phyloP scores from a whole-genome alignment of 2,329 filamentous ascomycete species.

The Aureobasidium sp. region DNA sequence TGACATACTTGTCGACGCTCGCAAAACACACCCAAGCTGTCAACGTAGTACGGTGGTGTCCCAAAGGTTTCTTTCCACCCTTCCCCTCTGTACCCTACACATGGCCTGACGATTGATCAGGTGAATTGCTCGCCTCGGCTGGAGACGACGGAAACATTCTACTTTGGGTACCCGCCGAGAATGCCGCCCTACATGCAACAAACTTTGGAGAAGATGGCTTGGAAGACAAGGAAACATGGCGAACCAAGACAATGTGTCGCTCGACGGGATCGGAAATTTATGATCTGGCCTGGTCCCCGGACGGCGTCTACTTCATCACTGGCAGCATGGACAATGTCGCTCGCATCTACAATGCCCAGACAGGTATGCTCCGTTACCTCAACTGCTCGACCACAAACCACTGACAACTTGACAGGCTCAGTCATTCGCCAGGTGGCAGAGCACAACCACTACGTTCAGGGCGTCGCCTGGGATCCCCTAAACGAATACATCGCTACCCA shows the following conservation, averaged over 20 bases:
- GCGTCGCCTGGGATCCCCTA: conserved; percentile 94
- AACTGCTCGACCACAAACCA: conserved; percentile 6
- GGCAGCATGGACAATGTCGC: conserved; percentile 99
- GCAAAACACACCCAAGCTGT: conserved; percentile 93
- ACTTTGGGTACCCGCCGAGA: conserved; percentile 86
- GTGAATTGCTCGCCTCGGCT: conserved; percentile 86
- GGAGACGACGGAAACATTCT: conserved; percentile 97
- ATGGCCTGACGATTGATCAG: conserved; percentile 36
- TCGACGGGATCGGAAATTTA: conserved; percentile 95
- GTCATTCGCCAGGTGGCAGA: conserved; percentile 90
- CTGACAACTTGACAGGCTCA: conserved; percentile 36
- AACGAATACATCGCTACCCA: conserved; percentile 98
- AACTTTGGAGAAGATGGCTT: conserved; percentile 72
- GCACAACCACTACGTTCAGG: conserved; percentile 97
- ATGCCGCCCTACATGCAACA: conserved; percentile 49
- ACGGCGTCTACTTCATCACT: conserved; percentile 91
- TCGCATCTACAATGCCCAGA: conserved; percentile 89
- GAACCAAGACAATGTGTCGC: conserved; percentile 95
- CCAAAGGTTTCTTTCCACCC: conserved; percentile 59
- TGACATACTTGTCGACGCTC: conserved; percentile 86
- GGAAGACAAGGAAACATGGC: conserved; percentile 95
- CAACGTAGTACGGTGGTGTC: conserved; percentile 94
- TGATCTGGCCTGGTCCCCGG: conserved; percentile 97
- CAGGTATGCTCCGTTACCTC: conserved; percentile 48
- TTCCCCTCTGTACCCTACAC: not conserved